Evolutionary conservation across 2,329 filamentous ascomycete species (phyloP).

Genomic region (Podosphaera leucotricha): DNA sequence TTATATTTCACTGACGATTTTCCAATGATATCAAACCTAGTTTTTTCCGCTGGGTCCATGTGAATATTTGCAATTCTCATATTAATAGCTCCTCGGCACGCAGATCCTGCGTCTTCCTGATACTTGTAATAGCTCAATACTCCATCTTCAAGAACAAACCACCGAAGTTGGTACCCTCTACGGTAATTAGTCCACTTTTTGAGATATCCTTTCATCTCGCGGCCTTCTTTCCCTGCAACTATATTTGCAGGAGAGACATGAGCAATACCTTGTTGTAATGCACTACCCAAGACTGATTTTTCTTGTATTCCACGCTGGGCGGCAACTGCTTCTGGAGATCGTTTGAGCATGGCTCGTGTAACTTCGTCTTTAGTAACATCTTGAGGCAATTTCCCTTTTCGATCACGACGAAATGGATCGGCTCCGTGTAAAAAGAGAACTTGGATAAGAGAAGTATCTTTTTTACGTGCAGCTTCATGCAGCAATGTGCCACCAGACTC

Average conservation of each 20-base stretch:
- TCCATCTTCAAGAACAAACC: constrained; percentile 95
- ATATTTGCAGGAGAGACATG: constrained; percentile 32
- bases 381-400: constrained; percentile 85
- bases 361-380: constrained; percentile 90
- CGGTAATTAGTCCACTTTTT: constrained; percentile 99
- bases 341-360: constrained; percentile 72
- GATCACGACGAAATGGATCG: constrained; percentile 84
- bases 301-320: constrained; percentile 93
- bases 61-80: constrained; percentile 89
- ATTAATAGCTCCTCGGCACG: constrained; percentile 92
- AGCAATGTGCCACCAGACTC: constrained; percentile 77
- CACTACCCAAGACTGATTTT: constrained; percentile 74
- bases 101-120: constrained; percentile 88
- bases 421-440: constrained; percentile 80
- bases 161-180: constrained; percentile 83
- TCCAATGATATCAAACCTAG: constrained; percentile 89
- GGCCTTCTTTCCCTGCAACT: constrained; percentile 57
- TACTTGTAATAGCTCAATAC: constrained; percentile 98
- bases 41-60: constrained; percentile 95
- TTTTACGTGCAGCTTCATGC: constrained; percentile 78
- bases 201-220: constrained; percentile 95
- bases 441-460: constrained; percentile 70
- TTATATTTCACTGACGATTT: constrained; percentile 99
- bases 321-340: constrained; percentile 77
- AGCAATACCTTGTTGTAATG: constrained; percentile 26